Conservation (phyloP, 225 moss, liverwort and hornwort species). For the Sphagnum contortum region DNA sequence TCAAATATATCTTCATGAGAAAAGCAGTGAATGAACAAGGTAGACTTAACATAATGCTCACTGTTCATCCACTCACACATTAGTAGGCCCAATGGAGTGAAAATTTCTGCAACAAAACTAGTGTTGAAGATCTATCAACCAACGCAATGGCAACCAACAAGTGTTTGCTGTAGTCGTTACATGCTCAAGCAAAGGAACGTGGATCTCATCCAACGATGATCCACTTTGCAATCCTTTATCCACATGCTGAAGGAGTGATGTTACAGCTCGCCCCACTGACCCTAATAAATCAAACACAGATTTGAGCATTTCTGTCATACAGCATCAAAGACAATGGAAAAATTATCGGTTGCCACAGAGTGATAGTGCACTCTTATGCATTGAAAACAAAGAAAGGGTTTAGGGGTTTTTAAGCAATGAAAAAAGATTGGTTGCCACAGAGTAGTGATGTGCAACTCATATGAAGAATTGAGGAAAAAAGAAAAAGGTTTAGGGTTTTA, state of each 20-base stretch:
- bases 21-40: not conserved
- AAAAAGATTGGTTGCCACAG: not conserved
- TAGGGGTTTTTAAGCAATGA: not conserved
- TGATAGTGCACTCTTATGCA: not conserved
- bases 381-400: not conserved
- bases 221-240: slow-evolving; percentile 27
- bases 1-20: too few relatives aligned
- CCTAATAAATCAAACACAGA: slow-evolving; percentile 25
- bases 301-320: not conserved
- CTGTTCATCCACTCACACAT: too few relatives aligned
- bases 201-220: slow-evolving; percentile 42
- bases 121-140: too few relatives aligned
- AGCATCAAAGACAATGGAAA: not conserved
- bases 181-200: slow-evolving; percentile 70
- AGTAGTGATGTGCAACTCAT: not conserved
- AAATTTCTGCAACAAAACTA: too few relatives aligned
- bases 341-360: too few relatives aligned
- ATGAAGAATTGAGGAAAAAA: not conserved
- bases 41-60: not conserved
- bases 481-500: slow-evolving; percentile 7
- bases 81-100: too few relatives aligned
- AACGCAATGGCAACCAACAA: too few relatives aligned
- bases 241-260: slow-evolving; percentile 46
- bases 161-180: slow-evolving; percentile 22
- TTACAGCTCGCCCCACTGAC: slow-evolving; percentile 38